Evolutionary conservation across 2,329 filamentous ascomycete species (phyloP), one percentile per base, ranked within the genome.

Genomic region (Fusarium falciforme): DNA sequence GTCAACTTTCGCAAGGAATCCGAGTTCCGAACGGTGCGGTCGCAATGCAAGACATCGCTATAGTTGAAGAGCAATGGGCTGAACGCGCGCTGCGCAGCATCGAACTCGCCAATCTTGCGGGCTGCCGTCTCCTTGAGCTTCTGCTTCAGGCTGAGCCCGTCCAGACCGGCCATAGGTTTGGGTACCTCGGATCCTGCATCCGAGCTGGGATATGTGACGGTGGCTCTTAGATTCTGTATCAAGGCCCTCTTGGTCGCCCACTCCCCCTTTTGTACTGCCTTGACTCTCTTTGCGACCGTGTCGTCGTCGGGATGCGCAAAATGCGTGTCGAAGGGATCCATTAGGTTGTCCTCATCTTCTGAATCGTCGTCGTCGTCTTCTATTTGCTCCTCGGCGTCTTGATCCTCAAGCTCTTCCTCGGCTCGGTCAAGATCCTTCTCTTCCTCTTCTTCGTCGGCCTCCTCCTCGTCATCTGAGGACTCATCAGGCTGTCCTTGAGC

Each of bases 311-410:
- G 90, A 47, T 87, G 87, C 36, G 90, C 89, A 80, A 97, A 97
- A 82, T 98, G 96, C 9, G 86, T 84, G 72, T 96, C 93, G 78
- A 97, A 98, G 0, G 94, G 93, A 80, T 97, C 93, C 2, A 82
- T 83, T 31, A 84, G 81, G 72, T 90, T 86, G 57, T 88, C 86
- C 16, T 88, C 86, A 49, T 89, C 88, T 58, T 87, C 85, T 22
- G 87, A 87, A 11, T 85, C 82, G 0, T 72, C 68, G 16, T 84
- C 82, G 16, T 84, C 82, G 16, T 67, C 69, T 8, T 67, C 74
- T n/a, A 70, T 52, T 29, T 79, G 69, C 7, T 81, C 81, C 17
- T 80, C 80, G 4, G 64, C 25, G 3, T 60, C 70, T 47, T 77
- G 77, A 6, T 81, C 81, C 12, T 79, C 76, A 3, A 66, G 65